These are phyloP conservation scores for Malus sylvestris DNA, from an alignment of 306 rosid genomes.

Conservation along the genomic window DNA sequence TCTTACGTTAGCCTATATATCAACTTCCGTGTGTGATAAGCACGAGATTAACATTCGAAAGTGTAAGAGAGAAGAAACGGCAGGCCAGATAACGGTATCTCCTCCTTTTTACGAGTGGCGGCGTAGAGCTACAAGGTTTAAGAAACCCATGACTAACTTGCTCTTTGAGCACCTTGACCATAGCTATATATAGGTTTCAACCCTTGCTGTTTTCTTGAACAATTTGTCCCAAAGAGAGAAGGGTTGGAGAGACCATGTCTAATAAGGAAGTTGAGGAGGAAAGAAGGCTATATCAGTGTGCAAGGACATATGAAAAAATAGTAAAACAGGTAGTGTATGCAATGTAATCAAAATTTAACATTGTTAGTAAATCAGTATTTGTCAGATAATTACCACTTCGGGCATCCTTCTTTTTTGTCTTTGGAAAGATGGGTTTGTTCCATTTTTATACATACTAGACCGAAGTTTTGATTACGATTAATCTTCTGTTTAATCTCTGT, in stretches of 20 bases:
- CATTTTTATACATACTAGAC: no score
- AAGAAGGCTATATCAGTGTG: slow-evolving; percentile 27
- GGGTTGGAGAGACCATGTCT: slow-evolving; percentile 17
- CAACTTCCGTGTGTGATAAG: background rate
- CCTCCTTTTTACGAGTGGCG: background rate
- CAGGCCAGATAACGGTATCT: background rate
- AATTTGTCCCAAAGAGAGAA: background rate
- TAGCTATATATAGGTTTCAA: background rate
- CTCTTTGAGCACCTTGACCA: background rate
- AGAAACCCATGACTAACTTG: background rate
- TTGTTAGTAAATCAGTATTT: background rate
- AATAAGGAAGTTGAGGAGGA: slow-evolving; percentile 26
- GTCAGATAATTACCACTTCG: background rate
- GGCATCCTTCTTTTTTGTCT: background rate
- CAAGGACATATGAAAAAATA: slow-evolving; percentile 19
- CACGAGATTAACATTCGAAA: slow-evolving; percentile 17
- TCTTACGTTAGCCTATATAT: background rate
- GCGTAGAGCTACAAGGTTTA: background rate
- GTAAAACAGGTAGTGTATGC: slow-evolving; percentile 24
- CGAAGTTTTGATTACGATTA: background rate
- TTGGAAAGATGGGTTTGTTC: background rate
- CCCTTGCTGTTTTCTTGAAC: background rate
- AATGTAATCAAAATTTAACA: background rate
- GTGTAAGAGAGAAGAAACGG: background rate
- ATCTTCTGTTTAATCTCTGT: background rate